Evolutionary conservation across 192 early-diverging fungal genomes (phyloP), one percentile per base, ranked within the genome.

Genomic region (Obelidium mucronatum): DNA sequence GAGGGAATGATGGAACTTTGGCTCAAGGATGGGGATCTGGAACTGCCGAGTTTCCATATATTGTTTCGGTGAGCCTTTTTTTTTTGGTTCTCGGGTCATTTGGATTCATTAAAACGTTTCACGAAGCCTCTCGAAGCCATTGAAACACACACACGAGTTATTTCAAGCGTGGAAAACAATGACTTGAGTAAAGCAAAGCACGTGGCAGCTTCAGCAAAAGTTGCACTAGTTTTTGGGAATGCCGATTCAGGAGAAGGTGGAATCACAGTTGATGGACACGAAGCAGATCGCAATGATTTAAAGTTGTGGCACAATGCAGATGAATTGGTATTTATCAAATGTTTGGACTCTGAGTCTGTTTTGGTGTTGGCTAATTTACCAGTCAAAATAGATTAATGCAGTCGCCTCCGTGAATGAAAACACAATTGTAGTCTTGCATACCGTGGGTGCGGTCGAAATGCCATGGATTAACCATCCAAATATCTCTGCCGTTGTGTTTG

Each of bases 401-500:
- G 90, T 85, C 34, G 90, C 90, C 2, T 68, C 75, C 22, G 68
- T 37, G 51, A 89, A 90, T 73, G 60, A 83, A 24, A 88, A 85
- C 34, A 88, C 86, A 0, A 54, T 91, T 42, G 90, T 91, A n/a
- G 86, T 91, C 22, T 74, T 86, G 61, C 86, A 87, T 64, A 73
- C 82, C 34, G 84, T 88, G 40, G 91, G 91, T 51, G 70, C 88
- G 26, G 84, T 92, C 24, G 68, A 79, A 55, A 90, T 91, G 85
- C 79, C 82, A 15, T 91, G 86, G 88, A 54, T 82, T 13, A 54
- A 87, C 60, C 84, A 91, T 74, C 90, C 90, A 22, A 89, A 91
- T 72, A 83, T 92, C 63, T 83, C 79, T 3, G 86, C 88, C 39
- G 82, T 86, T 40, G 77, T 91, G 58, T 84, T 78, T 42, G 82